Evolutionary conservation across 2,329 filamentous ascomycete species (phyloP).

Genomic region (Penicillium sp.): DNA sequence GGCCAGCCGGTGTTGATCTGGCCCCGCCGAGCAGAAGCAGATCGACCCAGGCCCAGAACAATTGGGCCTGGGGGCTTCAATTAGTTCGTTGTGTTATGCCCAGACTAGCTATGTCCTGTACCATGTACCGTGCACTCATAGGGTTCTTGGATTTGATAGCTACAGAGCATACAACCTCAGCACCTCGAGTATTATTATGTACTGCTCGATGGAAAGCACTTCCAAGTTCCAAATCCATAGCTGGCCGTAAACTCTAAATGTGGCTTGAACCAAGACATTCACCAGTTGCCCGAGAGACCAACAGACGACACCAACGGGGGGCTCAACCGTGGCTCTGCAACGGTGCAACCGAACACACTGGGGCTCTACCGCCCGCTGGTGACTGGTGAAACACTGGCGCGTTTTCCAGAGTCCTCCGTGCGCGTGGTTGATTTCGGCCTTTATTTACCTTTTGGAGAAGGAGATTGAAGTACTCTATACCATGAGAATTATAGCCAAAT

Average conservation of each 20-base stretch:
- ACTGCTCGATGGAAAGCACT: neutral
- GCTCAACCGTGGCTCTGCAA: conserved; percentile 5
- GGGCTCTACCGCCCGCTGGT: conserved; percentile 14
- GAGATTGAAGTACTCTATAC: neutral
- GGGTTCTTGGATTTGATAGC: neutral
- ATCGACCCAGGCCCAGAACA: neutral
- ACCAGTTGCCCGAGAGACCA: conserved; percentile 7
- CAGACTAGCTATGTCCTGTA: neutral
- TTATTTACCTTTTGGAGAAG: neutral
- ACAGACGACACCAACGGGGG: neutral
- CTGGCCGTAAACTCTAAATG: neutral
- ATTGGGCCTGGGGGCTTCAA: neutral
- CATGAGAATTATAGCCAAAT: neutral
- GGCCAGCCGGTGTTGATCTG: neutral
- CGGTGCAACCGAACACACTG: neutral
- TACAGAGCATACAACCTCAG: neutral
- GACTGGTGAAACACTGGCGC: conserved; percentile 31
- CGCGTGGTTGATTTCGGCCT: conserved; percentile 15
- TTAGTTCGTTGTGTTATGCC: neutral
- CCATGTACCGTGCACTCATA: neutral
- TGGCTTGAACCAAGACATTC: neutral
- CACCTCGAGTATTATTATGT: neutral
- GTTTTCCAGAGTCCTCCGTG: conserved; percentile 21
- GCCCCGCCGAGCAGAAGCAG: neutral
- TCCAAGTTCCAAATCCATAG: neutral